phyloP scores from a whole-genome alignment of 257 asterid genomes.

The Penstemon eatonii region DNA sequence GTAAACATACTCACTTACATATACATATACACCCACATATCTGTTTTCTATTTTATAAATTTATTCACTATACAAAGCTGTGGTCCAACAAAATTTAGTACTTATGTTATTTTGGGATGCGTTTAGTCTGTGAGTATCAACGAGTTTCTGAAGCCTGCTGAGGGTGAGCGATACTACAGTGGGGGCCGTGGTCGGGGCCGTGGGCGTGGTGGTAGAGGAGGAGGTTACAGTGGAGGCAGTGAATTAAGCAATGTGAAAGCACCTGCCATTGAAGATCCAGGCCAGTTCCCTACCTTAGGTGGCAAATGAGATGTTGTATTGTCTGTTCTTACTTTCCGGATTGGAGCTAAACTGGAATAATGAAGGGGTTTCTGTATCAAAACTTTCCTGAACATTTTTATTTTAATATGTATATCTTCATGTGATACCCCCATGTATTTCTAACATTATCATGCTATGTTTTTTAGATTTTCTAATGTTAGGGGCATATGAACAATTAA shows the following conservation, averaged over 20 bases:
- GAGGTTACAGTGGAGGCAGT: slow-evolving; percentile 41
- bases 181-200: slow-evolving; percentile 80
- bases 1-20: not conserved
- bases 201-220: slow-evolving; percentile 58
- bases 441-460: slow-evolving; percentile 5
- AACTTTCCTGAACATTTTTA: slow-evolving; percentile 23
- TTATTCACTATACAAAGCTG: no score
- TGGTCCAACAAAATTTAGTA: not conserved
- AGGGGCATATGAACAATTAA: slow-evolving; percentile 16
- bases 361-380: slow-evolving; percentile 31
- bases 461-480: slow-evolving; percentile 17
- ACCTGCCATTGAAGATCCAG: slow-evolving; percentile 67
- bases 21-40: not conserved
- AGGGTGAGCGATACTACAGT: slow-evolving; percentile 55
- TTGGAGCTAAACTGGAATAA: slow-evolving; percentile 43
- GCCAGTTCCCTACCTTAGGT: slow-evolving; percentile 79
- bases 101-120: slow-evolving; percentile 9
- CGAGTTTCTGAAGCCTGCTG: slow-evolving; percentile 89
- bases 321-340: slow-evolving; percentile 22
- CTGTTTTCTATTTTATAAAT: not conserved
- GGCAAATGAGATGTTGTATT: slow-evolving; percentile 51
- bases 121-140: slow-evolving; percentile 80
- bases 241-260: slow-evolving; percentile 45
- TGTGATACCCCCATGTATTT: slow-evolving; percentile 28
- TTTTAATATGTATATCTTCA: slow-evolving; percentile 46